Evolutionary conservation across 2,329 filamentous ascomycete species (phyloP), one percentile per base, ranked within the genome.

Genomic region (Diaporthe australafricana): DNA sequence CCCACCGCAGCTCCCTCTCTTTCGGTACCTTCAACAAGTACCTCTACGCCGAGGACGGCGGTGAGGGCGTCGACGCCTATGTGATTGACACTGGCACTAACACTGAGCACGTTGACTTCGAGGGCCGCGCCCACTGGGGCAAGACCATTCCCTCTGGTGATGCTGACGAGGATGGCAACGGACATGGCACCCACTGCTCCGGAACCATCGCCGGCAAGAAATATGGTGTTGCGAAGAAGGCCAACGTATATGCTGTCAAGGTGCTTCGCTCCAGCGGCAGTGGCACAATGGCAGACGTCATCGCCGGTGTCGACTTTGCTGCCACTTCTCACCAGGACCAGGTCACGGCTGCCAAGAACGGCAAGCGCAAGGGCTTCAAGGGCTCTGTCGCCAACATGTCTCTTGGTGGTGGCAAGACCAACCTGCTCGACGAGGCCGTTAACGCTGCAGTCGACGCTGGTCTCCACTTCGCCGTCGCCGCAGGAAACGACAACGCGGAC

Each of bases 201-300:
- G 96, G 96, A 78, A 99, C 97, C 75, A 92, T 99, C 79, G 96
- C 94, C 76, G 96, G 97, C 82, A 97, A 96, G 91, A 98, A 98
- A 88, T 99, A 98, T 82, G 96, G 96, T 90, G 96, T 99, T 75
- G 96, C 96, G 83, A 99, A 99, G 92, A 98, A 98, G 91, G 96
- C 97, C 81, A 91, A 94, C 78, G 88, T 99, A 83, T 95, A 97
- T 80, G 96, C 96, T 76, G 95, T 99, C 88, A 99, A 99, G 92
- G 96, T 99, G 50, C 93, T 99, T 78, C 91, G 93, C 82, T 98
- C 96, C 79, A 99, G 98, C 84, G 96, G 96, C 79, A 98, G 96
- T 63, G 96, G 96, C 79, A 95, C 94, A 82, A 99, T 99, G 97
- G 95, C 95, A 72, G 96, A 99, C 81, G 96, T 99, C 78, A 94